phyloP scores from a whole-genome alignment of 129 eudicot genomes.

The Flaveria ramosissima region DNA sequence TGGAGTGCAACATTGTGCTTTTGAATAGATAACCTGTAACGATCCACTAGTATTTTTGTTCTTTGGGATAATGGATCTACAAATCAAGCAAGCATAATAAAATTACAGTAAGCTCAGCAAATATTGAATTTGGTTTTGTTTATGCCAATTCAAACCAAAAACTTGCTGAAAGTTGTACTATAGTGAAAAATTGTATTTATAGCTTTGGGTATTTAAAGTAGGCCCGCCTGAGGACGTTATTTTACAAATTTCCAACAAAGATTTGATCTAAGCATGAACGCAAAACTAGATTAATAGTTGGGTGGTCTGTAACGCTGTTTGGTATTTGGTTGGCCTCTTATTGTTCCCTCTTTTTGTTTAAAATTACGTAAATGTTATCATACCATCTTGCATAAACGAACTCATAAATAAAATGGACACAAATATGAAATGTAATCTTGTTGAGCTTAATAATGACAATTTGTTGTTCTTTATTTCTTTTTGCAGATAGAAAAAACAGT shows the following conservation, averaged over 20 bases:
- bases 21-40: not conserved
- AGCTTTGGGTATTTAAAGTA: not conserved
- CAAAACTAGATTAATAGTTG: too few relatives aligned
- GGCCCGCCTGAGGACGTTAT: not conserved
- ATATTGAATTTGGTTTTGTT: too few relatives aligned
- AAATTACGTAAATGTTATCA: too few relatives aligned
- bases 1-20: not conserved
- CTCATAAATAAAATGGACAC: too few relatives aligned
- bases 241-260: too few relatives aligned
- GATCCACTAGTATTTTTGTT: not conserved
- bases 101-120: not conserved
- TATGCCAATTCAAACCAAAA: not conserved
- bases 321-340: too few relatives aligned
- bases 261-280: not conserved
- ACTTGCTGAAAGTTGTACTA: not conserved
- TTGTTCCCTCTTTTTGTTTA: too few relatives aligned
- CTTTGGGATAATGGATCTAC: not conserved
- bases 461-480: not conserved
- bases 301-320: too few relatives aligned
- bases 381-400: too few relatives aligned
- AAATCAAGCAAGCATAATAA: not conserved
- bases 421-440: not conserved
- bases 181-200: too few relatives aligned
- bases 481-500: slow-evolving; percentile 81
- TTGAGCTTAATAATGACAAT: not conserved